These are phyloP conservation scores for Yamadazyma oceani DNA, from an alignment of 1,139 yeast genomes.

Conservation along the genomic window DNA sequence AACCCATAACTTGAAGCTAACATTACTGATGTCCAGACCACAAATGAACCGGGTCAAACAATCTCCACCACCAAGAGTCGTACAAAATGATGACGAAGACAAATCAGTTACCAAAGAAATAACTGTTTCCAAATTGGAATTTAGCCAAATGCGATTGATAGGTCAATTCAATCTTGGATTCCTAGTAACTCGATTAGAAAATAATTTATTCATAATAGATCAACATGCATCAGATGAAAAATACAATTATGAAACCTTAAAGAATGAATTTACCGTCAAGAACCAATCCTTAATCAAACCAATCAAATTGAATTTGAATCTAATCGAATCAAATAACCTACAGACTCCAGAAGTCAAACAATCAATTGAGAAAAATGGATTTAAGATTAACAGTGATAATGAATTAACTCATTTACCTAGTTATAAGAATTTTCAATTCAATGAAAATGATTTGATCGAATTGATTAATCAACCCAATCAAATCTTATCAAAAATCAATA, in stretches of 20 bases:
- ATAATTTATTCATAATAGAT: slow-evolving; percentile 83
- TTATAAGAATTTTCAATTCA: slow-evolving; percentile 69
- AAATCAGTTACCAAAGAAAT: slow-evolving; percentile 44
- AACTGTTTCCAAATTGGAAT: slow-evolving; percentile 62
- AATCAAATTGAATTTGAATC: slow-evolving; percentile 59
- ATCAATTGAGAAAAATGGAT: slow-evolving; percentile 74
- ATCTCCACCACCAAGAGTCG: background rate
- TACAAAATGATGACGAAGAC: background rate
- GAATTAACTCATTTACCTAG: slow-evolving; percentile 60
- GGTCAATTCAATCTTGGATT: slow-evolving; percentile 96
- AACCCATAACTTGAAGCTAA: slow-evolving; percentile 7
- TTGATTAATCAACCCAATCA: slow-evolving; percentile 43
- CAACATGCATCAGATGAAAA: slow-evolving; percentile 99
- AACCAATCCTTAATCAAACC: slow-evolving; percentile 76
- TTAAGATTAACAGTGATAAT: slow-evolving; percentile 46
- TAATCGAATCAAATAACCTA: slow-evolving; percentile 75
- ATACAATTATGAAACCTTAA: slow-evolving; percentile 75
- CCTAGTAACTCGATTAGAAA: slow-evolving; percentile 58
- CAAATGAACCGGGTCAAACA: background rate
- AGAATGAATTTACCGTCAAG: slow-evolving; percentile 44
- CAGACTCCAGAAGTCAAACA: slow-evolving; percentile 47
- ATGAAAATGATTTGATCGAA: slow-evolving; percentile 69
- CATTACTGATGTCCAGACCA: background rate
- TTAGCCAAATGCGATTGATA: slow-evolving; percentile 67
- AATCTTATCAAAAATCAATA: slow-evolving; percentile 59